Percentiles rank a stretch among this genome's conserved stretches.
Evolutionary conservation across 2,329 filamentous ascomycete genomes (phyloP).

Genomic region (Fusarium sp.): DNA sequence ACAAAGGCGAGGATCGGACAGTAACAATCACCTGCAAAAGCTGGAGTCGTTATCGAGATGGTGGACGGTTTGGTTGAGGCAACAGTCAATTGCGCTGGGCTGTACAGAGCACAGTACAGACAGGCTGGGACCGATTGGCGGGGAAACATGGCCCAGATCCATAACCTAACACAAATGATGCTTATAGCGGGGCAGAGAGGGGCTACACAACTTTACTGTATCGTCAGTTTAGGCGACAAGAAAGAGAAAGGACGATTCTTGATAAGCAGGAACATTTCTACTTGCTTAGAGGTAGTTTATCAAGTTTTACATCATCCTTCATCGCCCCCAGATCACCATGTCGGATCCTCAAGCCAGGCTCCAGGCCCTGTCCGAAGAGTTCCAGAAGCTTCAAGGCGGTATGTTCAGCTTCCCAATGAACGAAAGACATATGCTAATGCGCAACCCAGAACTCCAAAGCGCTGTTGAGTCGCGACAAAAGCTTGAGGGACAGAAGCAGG

Average conservation of each 20-base stretch:
- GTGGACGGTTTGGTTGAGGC: constrained; percentile 35
- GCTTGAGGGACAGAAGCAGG: constrained; percentile 92
- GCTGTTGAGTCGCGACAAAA: constrained; percentile 85
- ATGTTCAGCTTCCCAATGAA: constrained; percentile 34
- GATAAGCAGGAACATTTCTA: background rate
- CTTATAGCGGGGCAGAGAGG: constrained; percentile 51
- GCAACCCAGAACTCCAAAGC: constrained; percentile 77
- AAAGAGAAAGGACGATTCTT: constrained; percentile 6
- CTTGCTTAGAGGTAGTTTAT: constrained; percentile 14
- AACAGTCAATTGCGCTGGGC: constrained; percentile 33
- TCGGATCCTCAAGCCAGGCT: constrained; percentile 79
- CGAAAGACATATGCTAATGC: constrained; percentile 1
- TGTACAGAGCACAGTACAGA: constrained; percentile 16
- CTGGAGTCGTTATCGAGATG: constrained; percentile 15
- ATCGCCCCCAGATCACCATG: constrained; percentile 58
- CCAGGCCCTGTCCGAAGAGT: constrained; percentile 87
- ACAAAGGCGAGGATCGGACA: background rate
- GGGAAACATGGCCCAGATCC: constrained; percentile 50
- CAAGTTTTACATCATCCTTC: constrained; percentile 1
- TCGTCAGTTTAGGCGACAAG: constrained; percentile 31
- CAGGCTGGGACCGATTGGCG: constrained; percentile 49
- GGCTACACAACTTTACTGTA: constrained; percentile 41
- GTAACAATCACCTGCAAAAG: background rate
- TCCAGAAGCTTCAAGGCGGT: constrained; percentile 88
- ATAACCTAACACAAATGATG: constrained; percentile 29